These are phyloP conservation scores for Heterobasidion annosum DNA, from an alignment of 1,284 basidiomycete genomes.

Conservation along the genomic window DNA sequence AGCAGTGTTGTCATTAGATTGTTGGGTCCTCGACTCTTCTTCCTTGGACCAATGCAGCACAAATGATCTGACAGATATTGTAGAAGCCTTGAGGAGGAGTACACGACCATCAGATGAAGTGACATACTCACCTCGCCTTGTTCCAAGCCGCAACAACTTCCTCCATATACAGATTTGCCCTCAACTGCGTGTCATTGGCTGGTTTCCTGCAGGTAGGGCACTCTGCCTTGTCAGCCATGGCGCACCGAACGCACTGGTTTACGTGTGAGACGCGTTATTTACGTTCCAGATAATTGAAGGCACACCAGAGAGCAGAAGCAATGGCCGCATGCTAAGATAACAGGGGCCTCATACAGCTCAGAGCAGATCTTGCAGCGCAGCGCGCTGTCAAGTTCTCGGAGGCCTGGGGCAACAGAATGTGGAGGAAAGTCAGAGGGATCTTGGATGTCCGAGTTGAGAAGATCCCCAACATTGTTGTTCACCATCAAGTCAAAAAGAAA, in stretches of 20 bases:
- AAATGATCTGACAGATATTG: background rate
- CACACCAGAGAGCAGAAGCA: constrained; percentile 70
- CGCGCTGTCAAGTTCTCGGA: constrained; percentile 53
- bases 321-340: constrained; percentile 64
- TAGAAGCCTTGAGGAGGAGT: background rate
- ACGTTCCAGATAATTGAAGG: constrained; percentile 5
- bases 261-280: constrained; percentile 1
- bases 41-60: constrained; percentile 13
- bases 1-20: constrained; percentile 8
- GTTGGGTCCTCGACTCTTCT: constrained; percentile 15
- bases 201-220: constrained; percentile 59
- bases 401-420: constrained; percentile 8
- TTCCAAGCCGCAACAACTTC: constrained; percentile 56
- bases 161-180: constrained; percentile 51
- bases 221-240: constrained; percentile 44
- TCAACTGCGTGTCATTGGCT: constrained; percentile 47
- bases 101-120: background rate
- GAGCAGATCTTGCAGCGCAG: constrained; percentile 65
- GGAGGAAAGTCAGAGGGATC: constrained; percentile 64
- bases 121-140: constrained; percentile 40
- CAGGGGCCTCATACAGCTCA: constrained; percentile 62
- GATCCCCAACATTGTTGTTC: constrained; percentile 6
- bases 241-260: constrained; percentile 51
- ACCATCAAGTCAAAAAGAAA: constrained; percentile 1
- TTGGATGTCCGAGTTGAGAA: constrained; percentile 29